Conservation (phyloP, 2,329 filamentous ascomycete species). For the Fusarium nelsonii region DNA sequence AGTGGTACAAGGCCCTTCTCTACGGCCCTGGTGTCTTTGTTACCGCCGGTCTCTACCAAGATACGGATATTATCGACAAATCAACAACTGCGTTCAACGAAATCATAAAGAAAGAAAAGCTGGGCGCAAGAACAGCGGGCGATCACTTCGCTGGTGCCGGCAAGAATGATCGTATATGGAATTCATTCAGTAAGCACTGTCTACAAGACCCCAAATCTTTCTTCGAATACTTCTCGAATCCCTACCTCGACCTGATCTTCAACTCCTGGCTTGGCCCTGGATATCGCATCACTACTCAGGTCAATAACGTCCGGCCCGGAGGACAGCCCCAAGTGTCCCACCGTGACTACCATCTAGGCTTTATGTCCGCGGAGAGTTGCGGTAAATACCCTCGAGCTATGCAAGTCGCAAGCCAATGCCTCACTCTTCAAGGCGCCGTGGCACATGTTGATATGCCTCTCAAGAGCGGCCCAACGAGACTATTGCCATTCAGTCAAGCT, state of each 20-base stretch:
- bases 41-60: constrained; percentile 65
- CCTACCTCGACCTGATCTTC: constrained; percentile 65
- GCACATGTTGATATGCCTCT: constrained; percentile 72
- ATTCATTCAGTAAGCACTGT: constrained; percentile 73
- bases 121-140: constrained; percentile 56
- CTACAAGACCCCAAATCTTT: constrained; percentile 65
- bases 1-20: constrained; percentile 69
- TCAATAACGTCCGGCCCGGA: constrained; percentile 72
- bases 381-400: constrained; percentile 63
- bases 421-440: constrained; percentile 73
- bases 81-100: constrained; percentile 61
- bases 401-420: constrained; percentile 66
- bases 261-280: constrained; percentile 70
- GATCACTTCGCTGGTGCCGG: constrained; percentile 71
- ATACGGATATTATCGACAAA: constrained; percentile 56
- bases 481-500: constrained; percentile 71
- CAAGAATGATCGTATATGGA: constrained; percentile 73
- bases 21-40: constrained; percentile 71
- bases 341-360: constrained; percentile 74
- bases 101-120: constrained; percentile 62
- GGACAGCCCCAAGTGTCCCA: constrained; percentile 69
- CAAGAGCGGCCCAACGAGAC: constrained; percentile 69
- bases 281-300: constrained; percentile 71
- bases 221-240: constrained; percentile 69
- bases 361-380: constrained; percentile 64